Evolutionary conservation across 2,329 filamentous ascomycete species (phyloP), one percentile per base, ranked within the genome.

Genomic region (Pyricularia sp.): DNA sequence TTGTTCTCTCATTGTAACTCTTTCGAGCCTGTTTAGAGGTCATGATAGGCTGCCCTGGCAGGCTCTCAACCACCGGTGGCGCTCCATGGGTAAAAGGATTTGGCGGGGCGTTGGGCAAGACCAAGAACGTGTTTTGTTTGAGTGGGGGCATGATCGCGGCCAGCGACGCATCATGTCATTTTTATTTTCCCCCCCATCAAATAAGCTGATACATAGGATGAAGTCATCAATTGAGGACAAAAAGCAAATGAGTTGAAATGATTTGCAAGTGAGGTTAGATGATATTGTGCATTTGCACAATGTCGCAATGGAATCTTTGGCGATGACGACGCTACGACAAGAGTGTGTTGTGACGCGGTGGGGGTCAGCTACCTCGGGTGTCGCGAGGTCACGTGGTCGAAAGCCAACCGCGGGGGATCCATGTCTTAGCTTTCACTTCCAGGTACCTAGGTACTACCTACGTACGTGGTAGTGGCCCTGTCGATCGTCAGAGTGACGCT

Each of bases 21-120:
- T 79, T 81, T 69, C 79, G 78, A 35, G 76, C 78, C 66, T 79
- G 76, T 68, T 79, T 81, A 22, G 77, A 78, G 53, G 80, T 82
- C 80, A 82, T 82, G 26, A 79, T 77, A 55, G 72, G 78, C 64
- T 69, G 69, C 67, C 67, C 63, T 31, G 69, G 67, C 33, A 68
- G 67, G 67, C n/a, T 53, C 12, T 59, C 55, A 70, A 62, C 30
- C n/a, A 33, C 55, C 13, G 53, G 30, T 16, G 55, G 69, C 67
- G 7, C 68, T 65, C 65, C 70, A 69, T 65, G 70, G 66, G 31
- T 68, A 61, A 71, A 64, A 24, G n/a, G n/a, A 4, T 64, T 60
- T 12, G 40, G 62, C 4, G 33, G 68, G 28, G 71, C 68, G 64
- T 76, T 73, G 64, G 75, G 75, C 64, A 77, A 71, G 64, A 76